phyloP scores from a whole-genome alignment of 176 grass and related monocot genomes.

The Chrysopogon serrulatus region DNA sequence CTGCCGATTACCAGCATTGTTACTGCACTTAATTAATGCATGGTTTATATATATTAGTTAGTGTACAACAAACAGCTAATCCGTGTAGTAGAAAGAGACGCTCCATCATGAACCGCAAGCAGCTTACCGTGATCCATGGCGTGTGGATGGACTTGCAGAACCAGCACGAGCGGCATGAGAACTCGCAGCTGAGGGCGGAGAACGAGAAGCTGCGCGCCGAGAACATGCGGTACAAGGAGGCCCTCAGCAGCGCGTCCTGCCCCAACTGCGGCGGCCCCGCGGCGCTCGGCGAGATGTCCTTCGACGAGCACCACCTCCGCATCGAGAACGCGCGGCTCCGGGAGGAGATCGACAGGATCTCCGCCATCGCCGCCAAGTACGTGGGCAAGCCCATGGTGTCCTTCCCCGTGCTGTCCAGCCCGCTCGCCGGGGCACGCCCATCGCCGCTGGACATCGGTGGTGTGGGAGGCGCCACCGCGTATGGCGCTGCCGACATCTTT shows the following conservation, averaged over 20 bases:
- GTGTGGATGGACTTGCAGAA: slow-evolving; percentile 17
- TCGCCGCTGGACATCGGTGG: slow-evolving; percentile 51
- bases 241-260: slow-evolving; percentile 69
- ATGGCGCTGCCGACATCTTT: slow-evolving; percentile 23
- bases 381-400: slow-evolving; percentile 87
- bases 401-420: slow-evolving; percentile 73
- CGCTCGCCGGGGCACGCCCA: slow-evolving; percentile 21
- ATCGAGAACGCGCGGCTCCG: slow-evolving; percentile 58
- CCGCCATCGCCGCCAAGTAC: slow-evolving; percentile 93
- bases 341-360: slow-evolving; percentile 95
- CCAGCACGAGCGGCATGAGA: slow-evolving; percentile 74
- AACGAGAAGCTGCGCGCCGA: slow-evolving; percentile 72
- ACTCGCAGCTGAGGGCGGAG: slow-evolving; percentile 57
- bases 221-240: slow-evolving; percentile 79
- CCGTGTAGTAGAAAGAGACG: not conserved
- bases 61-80: not conserved
- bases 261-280: slow-evolving; percentile 78
- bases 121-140: not conserved
- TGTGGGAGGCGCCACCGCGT: slow-evolving; percentile 3
- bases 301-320: slow-evolving; percentile 82
- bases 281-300: slow-evolving; percentile 75
- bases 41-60: not conserved
- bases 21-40: not conserved
- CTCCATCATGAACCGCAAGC: not conserved
- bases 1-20: not conserved